Evolutionary conservation across 805 yeast species (phyloP), one percentile per base, ranked within the genome.

Genomic region (Starmerella bombi): DNA sequence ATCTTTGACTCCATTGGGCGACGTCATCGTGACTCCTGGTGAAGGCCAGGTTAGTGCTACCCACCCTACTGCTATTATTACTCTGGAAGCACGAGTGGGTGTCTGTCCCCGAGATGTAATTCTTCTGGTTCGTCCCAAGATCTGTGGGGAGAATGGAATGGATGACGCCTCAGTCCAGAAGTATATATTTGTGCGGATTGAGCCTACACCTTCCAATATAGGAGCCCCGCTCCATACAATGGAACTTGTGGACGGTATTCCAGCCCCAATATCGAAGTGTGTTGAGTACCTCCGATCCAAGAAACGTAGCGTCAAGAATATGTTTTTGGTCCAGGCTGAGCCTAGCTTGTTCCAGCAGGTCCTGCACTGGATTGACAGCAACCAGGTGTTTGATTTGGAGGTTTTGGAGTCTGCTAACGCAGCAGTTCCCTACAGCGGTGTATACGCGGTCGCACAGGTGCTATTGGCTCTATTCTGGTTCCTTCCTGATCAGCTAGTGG

Each of bases 391-490:
- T 23, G 65, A 60, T 30, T 36, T 22, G 3, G 53, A 60, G 28
- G 49, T 50, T 5, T 50, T 60, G 17, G 55, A 53, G 18, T 38
- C 49, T 2, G 56, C 58, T 8, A 51, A 58, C 37, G 37, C 45
- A 3, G 48, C 55, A 1, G 46, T 54, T 17, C 52, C 59, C 4
- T 45, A 58, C 14, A 52, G 64, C 14, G 74, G 69, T 3, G 60
- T 63, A 5, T 62, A 65, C 30, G 67, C 77, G 2, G 62, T 60
- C 1, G 58, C 62, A 1, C 55, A 54, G 30, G 49, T 44, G 2
- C 45, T 53, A 4, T 21, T 42, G 25, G 40, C 43, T 1, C n/a
- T 53, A 8, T 38, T 50, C 37, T 20, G 28, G 12, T 43, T 46
- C 36, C 37, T 45, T 5, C 54, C 54, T 1, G 43, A 38, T 19